Conservation (phyloP, 305 asterid genomes). For the Fraxinus dipetala region DNA sequence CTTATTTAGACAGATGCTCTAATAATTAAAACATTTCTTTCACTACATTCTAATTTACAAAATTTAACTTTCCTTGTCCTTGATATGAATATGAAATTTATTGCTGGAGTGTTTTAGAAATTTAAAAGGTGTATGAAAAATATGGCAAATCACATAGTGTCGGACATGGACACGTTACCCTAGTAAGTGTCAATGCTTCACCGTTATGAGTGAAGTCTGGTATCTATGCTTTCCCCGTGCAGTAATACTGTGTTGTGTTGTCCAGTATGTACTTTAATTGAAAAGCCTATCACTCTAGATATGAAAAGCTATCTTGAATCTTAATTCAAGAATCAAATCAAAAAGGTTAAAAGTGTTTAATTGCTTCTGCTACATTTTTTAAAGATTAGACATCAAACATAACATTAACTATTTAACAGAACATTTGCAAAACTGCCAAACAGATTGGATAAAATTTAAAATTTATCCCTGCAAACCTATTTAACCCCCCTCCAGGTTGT, state of each 20-base stretch:
- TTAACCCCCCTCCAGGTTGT: no score
- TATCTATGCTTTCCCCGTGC: not conserved
- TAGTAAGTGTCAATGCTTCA: not conserved
- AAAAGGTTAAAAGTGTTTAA: not conserved
- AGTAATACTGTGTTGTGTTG: not conserved
- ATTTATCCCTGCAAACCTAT: no score
- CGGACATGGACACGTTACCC: not conserved
- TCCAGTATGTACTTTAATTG: not conserved
- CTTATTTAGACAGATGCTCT: no score
- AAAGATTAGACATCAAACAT: no score
- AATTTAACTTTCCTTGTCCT: not conserved
- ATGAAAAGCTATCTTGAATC: not conserved
- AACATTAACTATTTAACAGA: no score
- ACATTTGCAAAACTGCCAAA: no score
- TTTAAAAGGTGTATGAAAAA: no score
- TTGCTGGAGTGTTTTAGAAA: no score
- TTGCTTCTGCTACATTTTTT: not conserved
- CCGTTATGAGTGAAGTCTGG: not conserved
- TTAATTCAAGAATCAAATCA: not conserved
- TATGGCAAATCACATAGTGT: no score
- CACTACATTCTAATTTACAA: not conserved
- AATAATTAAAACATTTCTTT: not conserved
- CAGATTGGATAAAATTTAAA: no score
- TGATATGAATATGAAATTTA: no score
- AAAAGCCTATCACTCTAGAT: not conserved